Conservation (phyloP, 768 basidiomycete species). For the Podaxis sp. region DNA sequence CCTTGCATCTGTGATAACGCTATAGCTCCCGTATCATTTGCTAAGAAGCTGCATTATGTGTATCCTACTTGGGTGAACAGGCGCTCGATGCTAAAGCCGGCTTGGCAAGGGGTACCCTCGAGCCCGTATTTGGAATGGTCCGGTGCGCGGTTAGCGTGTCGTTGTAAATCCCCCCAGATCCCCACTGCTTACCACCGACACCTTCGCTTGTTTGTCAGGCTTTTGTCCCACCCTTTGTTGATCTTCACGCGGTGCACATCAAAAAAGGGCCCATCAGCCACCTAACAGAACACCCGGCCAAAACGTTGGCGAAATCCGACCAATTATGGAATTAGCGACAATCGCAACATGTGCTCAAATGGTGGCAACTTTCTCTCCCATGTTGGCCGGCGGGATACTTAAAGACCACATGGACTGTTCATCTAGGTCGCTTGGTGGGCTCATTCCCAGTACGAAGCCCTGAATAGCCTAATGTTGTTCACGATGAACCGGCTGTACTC, state of each 20-base stretch:
- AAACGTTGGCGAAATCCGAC: slow-evolving; percentile 6
- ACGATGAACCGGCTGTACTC: slow-evolving; percentile 33
- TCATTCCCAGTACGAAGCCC: slow-evolving; percentile 7
- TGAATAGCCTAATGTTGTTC: slow-evolving; percentile 13
- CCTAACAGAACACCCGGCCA: not conserved
- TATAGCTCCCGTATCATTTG: too few species aligned
- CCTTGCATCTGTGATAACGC: too few species aligned
- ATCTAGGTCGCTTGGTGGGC: slow-evolving; percentile 19
- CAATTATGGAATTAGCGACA: slow-evolving; percentile 13
- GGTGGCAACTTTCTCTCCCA: slow-evolving; percentile 21
- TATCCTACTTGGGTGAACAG: too few species aligned
- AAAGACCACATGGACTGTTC: slow-evolving; percentile 11
- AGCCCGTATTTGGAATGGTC: too few species aligned
- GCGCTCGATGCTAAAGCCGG: too few species aligned
- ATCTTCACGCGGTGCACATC: not conserved
- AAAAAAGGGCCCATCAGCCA: not conserved
- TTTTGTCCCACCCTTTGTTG: not conserved
- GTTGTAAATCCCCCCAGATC: too few species aligned
- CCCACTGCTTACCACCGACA: not conserved
- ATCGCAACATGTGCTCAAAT: slow-evolving; percentile 24
- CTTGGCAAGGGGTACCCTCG: too few species aligned
- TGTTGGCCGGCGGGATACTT: slow-evolving; percentile 14
- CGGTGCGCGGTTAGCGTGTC: not conserved
- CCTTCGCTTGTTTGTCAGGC: not conserved
- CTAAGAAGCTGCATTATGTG: too few species aligned